Evolutionary conservation across 2,329 filamentous ascomycete species (phyloP).

Genomic region (Cadophora sp.): DNA sequence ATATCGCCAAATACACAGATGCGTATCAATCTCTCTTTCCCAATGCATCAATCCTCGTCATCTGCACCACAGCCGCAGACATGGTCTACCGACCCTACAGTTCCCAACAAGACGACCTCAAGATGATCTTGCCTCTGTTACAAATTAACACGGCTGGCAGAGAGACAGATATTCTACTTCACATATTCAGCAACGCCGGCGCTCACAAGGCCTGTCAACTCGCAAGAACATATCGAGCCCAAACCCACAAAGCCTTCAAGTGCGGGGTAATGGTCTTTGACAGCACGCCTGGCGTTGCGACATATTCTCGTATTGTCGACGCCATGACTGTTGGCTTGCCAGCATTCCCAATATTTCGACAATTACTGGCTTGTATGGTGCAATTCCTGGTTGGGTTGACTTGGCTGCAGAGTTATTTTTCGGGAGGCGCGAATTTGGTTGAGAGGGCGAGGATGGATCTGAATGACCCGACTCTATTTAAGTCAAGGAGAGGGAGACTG

Average conservation of each 20-base stretch:
- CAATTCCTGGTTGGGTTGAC: constrained; percentile 16
- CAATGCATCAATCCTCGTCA: constrained; percentile 53
- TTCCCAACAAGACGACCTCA: constrained; percentile 39
- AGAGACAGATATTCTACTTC: constrained; percentile 45
- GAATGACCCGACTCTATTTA: constrained; percentile 33
- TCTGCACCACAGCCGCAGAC: constrained; percentile 54
- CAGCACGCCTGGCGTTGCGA: constrained; percentile 49
- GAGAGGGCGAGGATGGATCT: constrained; percentile 26
- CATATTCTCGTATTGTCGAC: constrained; percentile 26
- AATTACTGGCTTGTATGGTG: constrained; percentile 23
- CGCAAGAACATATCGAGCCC: constrained; percentile 46
- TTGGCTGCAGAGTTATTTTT: constrained; percentile 11
- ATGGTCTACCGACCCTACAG: constrained; percentile 38
- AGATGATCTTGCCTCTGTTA: constrained; percentile 49
- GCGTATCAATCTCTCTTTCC: constrained; percentile 52
- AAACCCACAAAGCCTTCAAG: constrained; percentile 35
- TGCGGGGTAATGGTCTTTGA: constrained; percentile 49
- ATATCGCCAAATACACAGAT: constrained; percentile 54
- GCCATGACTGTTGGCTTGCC: constrained; percentile 39
- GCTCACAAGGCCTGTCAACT: constrained; percentile 48
- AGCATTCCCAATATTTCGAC: constrained; percentile 29
- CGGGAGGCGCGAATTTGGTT: constrained; percentile 29
- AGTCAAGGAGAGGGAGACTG: constrained; percentile 26
- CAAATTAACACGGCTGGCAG: constrained; percentile 40
- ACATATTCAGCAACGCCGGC: constrained; percentile 59